Base-by-base conservation (phyloP, 2,329 filamentous ascomycete species). In the Trichoderma breve region DNA sequence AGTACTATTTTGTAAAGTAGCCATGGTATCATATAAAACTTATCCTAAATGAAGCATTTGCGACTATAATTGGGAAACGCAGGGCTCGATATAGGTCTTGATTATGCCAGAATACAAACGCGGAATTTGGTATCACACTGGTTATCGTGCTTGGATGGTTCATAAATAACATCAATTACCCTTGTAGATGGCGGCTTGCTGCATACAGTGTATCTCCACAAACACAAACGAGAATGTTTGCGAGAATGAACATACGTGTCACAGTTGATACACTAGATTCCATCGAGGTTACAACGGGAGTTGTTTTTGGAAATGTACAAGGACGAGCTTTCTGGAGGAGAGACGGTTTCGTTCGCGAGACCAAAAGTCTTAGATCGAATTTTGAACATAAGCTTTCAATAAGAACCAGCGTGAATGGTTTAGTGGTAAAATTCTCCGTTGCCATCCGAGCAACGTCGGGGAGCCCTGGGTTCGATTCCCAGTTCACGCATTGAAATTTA, bases 361-460 rank as follows among this genome's bases (percentile, higher is more conserved):
- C 7, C 9, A 43, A 0, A 12, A 14, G 24, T 24, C 11, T 24
- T 53, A 53, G 0, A 12, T 0, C 3, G 11, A 53, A 53, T 24
- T 24, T 6, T 3, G 21, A 24, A 2, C 2, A 2, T 24, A 2
- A 21, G 0, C 3, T 28, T n/a, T 7, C 64, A 72, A 63, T 12
- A 36, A 72, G n/a, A 60, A 70, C 24, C n/a, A 69, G 71, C 71
- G 71, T 70, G 71, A 69, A 70, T 72, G 71, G 71, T 72, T 72
- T 72, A 72, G 77, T 78, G 78, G 77, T 79, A 78, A 78, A 79
- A 79, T 79, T 78, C 77, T 78, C 77, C 78, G 77, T 79, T 79
- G 77, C 78, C 78, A 79, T 78, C 73, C 63, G 74, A 72, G 74
- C 74, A 76, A 74, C 73, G 74, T 79, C 77, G 77, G 77, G 77